These are phyloP conservation scores for Fusarium sp. DNA, from an alignment of 2,329 filamentous ascomycete species.

Conservation along the genomic window DNA sequence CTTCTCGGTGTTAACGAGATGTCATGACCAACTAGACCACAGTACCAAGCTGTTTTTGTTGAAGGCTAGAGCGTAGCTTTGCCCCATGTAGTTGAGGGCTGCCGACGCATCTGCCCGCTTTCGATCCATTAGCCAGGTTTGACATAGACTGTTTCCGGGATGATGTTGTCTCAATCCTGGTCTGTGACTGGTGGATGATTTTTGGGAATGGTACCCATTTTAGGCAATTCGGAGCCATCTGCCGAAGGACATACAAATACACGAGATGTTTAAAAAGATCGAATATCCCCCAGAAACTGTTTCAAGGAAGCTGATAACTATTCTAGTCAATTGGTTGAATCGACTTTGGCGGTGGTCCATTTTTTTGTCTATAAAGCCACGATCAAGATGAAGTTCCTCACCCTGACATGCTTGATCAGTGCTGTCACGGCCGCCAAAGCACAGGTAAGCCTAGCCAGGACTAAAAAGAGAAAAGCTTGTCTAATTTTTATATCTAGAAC, in stretches of 20 bases:
- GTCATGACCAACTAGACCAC: not conserved
- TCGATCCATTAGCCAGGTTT: not conserved
- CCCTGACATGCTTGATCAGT: conserved; percentile 1
- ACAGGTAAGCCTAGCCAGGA: not conserved
- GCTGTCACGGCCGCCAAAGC: conserved; percentile 11
- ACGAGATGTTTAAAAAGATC: conserved; percentile 3
- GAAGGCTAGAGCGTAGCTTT: fast-evolving
- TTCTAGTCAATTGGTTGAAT: not conserved
- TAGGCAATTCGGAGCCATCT: conserved; percentile 29
- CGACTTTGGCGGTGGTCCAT: too few relatives aligned
- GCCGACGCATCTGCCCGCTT: not conserved
- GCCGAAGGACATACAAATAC: conserved; percentile 1
- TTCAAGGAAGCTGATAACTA: too few relatives aligned
- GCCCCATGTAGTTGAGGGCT: fast-evolving
- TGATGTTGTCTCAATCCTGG: not conserved
- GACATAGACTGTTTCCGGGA: not conserved
- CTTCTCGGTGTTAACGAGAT: not conserved
- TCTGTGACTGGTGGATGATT: conserved; percentile 31
- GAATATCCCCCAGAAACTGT: not conserved
- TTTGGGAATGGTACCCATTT: conserved; percentile 2
- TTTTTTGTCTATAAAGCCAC: not conserved
- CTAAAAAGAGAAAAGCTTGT: not conserved
- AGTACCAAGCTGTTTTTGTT: not conserved
- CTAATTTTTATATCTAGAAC: conserved; percentile 1
- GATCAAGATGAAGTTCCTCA: conserved; percentile 10